Base-by-base conservation (phyloP, 371 early-diverging fungal genomes). In the Parasitella parasitica region DNA sequence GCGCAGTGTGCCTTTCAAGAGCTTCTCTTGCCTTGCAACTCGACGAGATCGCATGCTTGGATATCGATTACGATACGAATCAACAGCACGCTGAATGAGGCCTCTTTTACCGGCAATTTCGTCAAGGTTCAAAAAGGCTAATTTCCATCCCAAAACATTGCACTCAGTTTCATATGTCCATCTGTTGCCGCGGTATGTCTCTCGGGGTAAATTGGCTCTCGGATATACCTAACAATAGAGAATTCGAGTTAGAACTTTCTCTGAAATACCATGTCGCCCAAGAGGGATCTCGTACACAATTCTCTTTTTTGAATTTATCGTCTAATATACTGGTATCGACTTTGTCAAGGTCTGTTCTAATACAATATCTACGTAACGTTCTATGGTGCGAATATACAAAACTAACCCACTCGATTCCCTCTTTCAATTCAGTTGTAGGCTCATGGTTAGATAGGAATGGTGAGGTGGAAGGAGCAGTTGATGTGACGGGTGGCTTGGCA, bases 51-150 rank as follows among this genome's bases (percentile, higher is more conserved):
- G 81, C 69, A 88, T 83, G 34, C 87, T 88, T 8, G 92, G 89
- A 66, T 89, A 89, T 27, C 91, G 82, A 58, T 95, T 91, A 49
- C 97, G 82, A 66, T 91, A 97, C 18, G 89, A 91, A 75, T 97
- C 97, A 0, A 97, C 97, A 0, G 96, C 96, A 4, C 97, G 78
- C 67, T 97, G 97, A 57, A 97, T 83, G 30, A 96, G 75, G 9
- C 97, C 97, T 41, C 96, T 86, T 41, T 91, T 91, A 6, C 89
- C 94, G 22, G 89, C 83, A 46, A 95, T 83, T 59, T 91, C 80
- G 16, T 83, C 81, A 15, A 80, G 83, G 71, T 97, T 97, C 12
- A 94, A 74, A 56, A 85, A 91, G 3, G 78, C 78, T 20, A 73
- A 54, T 62, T 70, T 70, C 73, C 73, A 73, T 12, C 73, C 73